Evolutionary conservation across 139 green algal species (phyloP), one percentile per base, ranked within the genome.

Genomic region (Tetradesmus obliquus): DNA sequence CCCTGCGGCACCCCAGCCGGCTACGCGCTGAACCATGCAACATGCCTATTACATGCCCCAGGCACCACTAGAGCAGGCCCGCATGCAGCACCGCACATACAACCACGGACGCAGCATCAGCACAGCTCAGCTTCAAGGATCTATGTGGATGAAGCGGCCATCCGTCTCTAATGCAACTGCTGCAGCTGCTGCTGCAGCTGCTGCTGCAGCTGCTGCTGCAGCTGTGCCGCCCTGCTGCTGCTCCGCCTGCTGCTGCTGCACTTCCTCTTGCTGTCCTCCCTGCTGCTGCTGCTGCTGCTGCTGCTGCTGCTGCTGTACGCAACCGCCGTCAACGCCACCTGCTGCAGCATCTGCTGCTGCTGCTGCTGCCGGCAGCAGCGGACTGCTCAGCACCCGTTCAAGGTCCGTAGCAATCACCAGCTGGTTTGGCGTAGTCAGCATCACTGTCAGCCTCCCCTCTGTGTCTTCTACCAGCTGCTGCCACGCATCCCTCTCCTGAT

Each of bases 351-450:
- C 80, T 24, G 51, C 80, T 58, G 80, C 80, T 24, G 51, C 80
- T 58, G 80, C 80, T 57, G 45, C 80, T 62, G 79, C 5, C 32
- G 45, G 51, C 54, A 87, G 82, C 82, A 87, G 55, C 54, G 20
- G 10, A 17, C 86, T 84, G 51, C 71, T 90, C 0, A 90, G 32
- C 51, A 90, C 86, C 6, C 79, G 53, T 0, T 62, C 86, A 1
- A 6, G 6, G n/a, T 90, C 86, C 7, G 86, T 84, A 24, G 86
- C 86, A 55, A 90, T 20, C 20, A 90, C 86, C 69, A 90, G 20
- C 53, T 83, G 53, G 5, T n/a, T 45, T 15, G 86, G 86, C 19
- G 86, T 90, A 4, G 53, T 90, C 86, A 83, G 17, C 86, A 90
- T 69, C 9, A 71, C 86, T 5, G 71, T 66, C 86, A 90, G 51